phyloP scores from a whole-genome alignment of 306 rosid species.

The Hippophae gyantsensis region DNA sequence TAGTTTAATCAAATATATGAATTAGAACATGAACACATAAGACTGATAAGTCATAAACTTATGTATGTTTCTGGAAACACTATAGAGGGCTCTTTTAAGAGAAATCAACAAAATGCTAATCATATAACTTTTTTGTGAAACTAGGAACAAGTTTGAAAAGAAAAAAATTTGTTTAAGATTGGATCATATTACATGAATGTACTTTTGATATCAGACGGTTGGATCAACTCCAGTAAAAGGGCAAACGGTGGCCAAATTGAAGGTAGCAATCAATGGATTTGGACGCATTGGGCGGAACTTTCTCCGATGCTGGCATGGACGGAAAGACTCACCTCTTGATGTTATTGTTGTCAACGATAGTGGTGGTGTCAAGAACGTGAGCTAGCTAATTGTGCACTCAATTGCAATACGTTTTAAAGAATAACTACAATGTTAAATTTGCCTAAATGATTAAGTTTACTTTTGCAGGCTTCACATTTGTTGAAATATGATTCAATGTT shows the following conservation, averaged over 20 bases:
- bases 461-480: constrained; percentile 62
- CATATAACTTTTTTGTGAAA: too few species aligned
- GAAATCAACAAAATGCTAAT: too few species aligned
- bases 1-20: too few species aligned
- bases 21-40: too few species aligned
- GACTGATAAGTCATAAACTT: too few species aligned
- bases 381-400: not conserved
- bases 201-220: constrained; percentile 30
- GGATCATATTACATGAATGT: too few species aligned
- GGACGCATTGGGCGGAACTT: constrained; percentile 97
- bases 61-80: too few species aligned
- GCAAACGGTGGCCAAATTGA: constrained; percentile 82
- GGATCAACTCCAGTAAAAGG: constrained; percentile 57
- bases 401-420: too few species aligned
- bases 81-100: too few species aligned
- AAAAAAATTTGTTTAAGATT: not conserved
- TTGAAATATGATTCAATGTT: constrained; percentile 91
- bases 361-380: too few species aligned
- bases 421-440: too few species aligned
- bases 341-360: constrained; percentile 54
- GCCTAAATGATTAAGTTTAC: too few species aligned
- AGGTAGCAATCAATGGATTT: constrained; percentile 97
- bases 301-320: constrained; percentile 97
- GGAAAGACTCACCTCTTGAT: constrained; percentile 87
- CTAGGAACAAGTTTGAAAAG: not conserved